Evolutionary conservation across 768 basidiomycete species (phyloP).

Genomic region (Pleurotus citrinopileatus): DNA sequence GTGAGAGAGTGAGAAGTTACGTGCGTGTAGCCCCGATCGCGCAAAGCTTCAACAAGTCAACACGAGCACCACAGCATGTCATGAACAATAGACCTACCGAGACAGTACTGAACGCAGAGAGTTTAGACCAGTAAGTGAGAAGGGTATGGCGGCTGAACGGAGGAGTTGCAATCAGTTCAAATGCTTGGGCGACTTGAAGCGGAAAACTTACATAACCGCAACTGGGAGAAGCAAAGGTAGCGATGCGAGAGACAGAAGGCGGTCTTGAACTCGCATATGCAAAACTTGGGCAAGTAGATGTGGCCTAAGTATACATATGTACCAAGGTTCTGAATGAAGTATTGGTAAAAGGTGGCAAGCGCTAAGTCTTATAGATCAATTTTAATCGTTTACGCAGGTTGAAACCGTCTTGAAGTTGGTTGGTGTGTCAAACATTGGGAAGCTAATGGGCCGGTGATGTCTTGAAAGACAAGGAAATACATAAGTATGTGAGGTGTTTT

Average conservation of each 20-base stretch:
- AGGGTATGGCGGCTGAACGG: background rate
- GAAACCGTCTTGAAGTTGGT: too few species aligned
- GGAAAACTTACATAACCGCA: constrained; percentile 32
- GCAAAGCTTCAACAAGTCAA: constrained; percentile 6
- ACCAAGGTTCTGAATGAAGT: background rate
- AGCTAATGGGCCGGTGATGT: too few species aligned
- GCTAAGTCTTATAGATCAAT: constrained; percentile 21
- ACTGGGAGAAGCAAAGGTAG: constrained; percentile 12
- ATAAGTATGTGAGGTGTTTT: too few species aligned
- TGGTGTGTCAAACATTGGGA: too few species aligned
- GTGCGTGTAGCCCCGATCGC: constrained; percentile 23
- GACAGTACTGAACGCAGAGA: background rate
- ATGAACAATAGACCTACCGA: background rate
- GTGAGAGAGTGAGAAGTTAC: constrained; percentile 25
- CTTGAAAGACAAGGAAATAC: too few species aligned
- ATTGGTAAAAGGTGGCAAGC: background rate
- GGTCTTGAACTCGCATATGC: background rate
- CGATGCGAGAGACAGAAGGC: background rate
- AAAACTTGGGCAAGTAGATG: background rate
- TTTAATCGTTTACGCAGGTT: background rate
- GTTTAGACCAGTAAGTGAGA: background rate
- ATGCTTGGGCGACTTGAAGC: constrained; percentile 9
- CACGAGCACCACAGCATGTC: background rate
- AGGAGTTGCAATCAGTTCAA: background rate
- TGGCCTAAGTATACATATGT: background rate